A percentile compares a stretch with the other conserved stretches of the same genome.
Evolutionary conservation across 2,329 filamentous ascomycete species (phyloP).

Genomic region (Fusarium paranaense): DNA sequence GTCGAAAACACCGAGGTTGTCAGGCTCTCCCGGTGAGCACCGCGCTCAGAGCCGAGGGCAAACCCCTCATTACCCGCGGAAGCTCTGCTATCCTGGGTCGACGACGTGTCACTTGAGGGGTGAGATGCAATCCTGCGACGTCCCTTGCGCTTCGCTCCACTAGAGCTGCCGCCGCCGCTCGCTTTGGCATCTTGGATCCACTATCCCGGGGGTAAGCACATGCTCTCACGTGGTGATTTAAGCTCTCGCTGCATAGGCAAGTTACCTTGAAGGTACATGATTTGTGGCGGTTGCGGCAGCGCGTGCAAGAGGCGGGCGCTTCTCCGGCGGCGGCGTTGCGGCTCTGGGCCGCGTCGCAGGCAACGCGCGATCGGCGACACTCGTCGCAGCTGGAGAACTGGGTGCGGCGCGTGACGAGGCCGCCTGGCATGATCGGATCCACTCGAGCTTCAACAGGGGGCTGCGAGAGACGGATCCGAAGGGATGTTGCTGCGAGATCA

Average conservation of each 20-base stretch:
- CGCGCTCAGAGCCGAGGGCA: neutral
- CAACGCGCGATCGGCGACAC: conserved; percentile 47
- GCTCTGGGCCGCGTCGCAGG: conserved; percentile 43
- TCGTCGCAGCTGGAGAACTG: conserved; percentile 52
- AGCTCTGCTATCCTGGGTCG: conserved; percentile 5
- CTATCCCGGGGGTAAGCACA: conserved; percentile 15
- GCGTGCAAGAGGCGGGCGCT: conserved; percentile 76
- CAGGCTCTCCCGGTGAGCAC: neutral
- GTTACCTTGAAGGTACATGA: conserved; percentile 48
- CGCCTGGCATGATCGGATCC: conserved; percentile 25
- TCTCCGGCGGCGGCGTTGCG: conserved; percentile 68
- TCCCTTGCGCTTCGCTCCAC: conserved; percentile 22
- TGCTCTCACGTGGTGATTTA: neutral
- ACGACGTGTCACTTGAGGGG: conserved; percentile 23
- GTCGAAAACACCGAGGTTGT: neutral
- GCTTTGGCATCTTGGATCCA: conserved; percentile 44
- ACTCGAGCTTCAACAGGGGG: neutral
- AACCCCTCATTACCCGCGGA: neutral
- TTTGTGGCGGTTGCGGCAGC: conserved; percentile 52
- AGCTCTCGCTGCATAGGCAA: neutral
- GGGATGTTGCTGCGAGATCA: conserved; percentile 6
- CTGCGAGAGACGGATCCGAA: neutral
- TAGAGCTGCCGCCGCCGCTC: neutral
- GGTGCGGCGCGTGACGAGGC: conserved; percentile 44
- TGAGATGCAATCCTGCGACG: conserved; percentile 24